A percentile compares a stretch with the other conserved stretches of the same genome.
Conservation (phyloP, 768 basidiomycete genomes). For the Termitomyces sp. region DNA sequence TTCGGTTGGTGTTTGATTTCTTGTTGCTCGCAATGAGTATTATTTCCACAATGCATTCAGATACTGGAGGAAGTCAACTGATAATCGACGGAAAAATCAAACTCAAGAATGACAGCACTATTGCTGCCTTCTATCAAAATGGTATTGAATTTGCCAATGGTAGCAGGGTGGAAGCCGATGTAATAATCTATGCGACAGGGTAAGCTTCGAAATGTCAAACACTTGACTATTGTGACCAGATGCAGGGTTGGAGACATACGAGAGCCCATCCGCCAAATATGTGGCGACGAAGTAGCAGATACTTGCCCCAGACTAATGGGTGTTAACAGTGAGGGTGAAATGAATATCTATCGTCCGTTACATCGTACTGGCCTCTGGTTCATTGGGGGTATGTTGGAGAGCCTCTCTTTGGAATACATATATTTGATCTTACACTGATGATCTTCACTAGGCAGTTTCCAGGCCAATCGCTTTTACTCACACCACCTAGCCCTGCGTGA, state of each 20-base stretch:
- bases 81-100: neutral
- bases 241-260: neutral
- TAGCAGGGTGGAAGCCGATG: neutral
- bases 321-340: neutral
- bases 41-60: neutral
- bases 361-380: neutral
- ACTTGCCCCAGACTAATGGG: neutral
- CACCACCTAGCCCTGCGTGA: neutral
- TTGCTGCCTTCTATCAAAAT: neutral
- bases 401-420: neutral
- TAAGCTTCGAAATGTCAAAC: neutral
- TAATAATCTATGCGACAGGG: neutral
- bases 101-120: neutral
- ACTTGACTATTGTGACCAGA: neutral
- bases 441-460: neutral
- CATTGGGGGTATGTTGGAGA: neutral
- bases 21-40: neutral
- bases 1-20: neutral
- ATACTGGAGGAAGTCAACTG: neutral
- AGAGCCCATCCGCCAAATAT: neutral
- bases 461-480: neutral
- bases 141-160: neutral
- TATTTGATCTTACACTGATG: neutral
- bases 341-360: neutral
- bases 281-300: neutral